These are phyloP conservation scores for Dactylonectria macrodidyma DNA, from an alignment of 2,329 filamentous ascomycete genomes.

Conservation along the genomic window DNA sequence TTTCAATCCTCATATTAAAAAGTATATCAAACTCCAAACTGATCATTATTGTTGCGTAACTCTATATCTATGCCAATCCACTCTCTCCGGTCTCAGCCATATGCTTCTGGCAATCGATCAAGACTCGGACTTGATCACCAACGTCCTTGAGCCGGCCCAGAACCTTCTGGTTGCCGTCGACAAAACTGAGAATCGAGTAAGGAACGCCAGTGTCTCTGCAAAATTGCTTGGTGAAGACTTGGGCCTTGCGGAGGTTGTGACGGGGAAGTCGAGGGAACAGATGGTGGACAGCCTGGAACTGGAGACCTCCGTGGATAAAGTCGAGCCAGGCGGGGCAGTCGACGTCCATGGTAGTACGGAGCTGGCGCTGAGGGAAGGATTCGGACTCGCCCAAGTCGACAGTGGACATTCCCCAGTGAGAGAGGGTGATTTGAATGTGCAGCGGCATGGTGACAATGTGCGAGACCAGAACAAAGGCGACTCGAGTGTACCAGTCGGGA, in stretches of 20 bases:
- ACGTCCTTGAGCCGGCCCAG: constrained; percentile 68
- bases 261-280: constrained; percentile 78
- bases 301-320: constrained; percentile 79
- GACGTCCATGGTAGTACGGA: constrained; percentile 82
- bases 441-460: constrained; percentile 78
- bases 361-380: constrained; percentile 78
- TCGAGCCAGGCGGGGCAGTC: constrained; percentile 81
- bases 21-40: not conserved
- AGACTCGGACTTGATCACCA: constrained; percentile 71
- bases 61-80: constrained; percentile 49
- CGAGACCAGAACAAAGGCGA: constrained; percentile 74
- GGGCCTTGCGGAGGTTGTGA: constrained; percentile 75
- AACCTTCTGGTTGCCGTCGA: constrained; percentile 72
- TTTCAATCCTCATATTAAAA: too few relatives aligned
- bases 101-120: constrained; percentile 70
- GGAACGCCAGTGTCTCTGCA: constrained; percentile 75
- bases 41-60: constrained; percentile 4
- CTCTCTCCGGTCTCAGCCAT: constrained; percentile 65
- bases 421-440: constrained; percentile 80
- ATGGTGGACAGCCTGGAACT: constrained; percentile 82
- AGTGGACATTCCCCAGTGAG: constrained; percentile 81
- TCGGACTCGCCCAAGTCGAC: constrained; percentile 75
- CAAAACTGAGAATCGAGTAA: constrained; percentile 74
- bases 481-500: constrained; percentile 69
- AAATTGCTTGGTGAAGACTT: constrained; percentile 73